Percentiles rank a stretch among this genome's conserved stretches.
Conservation (phyloP, 257 asterid genomes). For the Solanum habrochaites region DNA sequence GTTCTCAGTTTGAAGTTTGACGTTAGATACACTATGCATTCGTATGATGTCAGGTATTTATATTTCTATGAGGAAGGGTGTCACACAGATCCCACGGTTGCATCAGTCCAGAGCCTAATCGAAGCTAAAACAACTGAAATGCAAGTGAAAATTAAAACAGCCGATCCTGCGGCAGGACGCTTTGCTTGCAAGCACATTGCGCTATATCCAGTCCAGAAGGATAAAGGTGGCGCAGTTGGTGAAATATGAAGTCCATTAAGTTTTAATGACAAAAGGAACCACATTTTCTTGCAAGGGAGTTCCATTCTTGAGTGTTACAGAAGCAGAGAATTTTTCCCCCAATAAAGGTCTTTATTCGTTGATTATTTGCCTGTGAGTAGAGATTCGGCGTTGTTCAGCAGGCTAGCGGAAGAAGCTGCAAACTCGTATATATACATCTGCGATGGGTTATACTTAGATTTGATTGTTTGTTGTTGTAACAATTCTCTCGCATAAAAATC, state of each 20-base stretch:
- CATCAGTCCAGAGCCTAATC: slow-evolving; percentile 69
- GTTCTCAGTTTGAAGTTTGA: neutral
- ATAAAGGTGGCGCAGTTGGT: slow-evolving; percentile 91
- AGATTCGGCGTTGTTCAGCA: neutral
- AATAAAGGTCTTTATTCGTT: neutral
- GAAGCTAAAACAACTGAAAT: slow-evolving; percentile 71
- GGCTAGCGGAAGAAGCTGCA: neutral
- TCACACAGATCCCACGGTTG: slow-evolving; percentile 67
- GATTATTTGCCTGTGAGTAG: neutral
- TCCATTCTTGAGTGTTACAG: neutral
- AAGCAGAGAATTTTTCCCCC: neutral
- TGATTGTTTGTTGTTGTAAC: neutral
- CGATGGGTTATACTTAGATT: neutral
- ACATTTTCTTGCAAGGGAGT: neutral
- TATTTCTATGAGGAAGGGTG: slow-evolving; percentile 96
- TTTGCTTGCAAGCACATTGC: slow-evolving; percentile 75
- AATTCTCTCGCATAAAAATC: neutral
- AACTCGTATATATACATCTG: neutral
- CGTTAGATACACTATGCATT: neutral
- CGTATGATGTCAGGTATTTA: slow-evolving; percentile 54
- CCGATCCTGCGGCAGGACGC: slow-evolving; percentile 78
- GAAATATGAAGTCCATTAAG: slow-evolving; percentile 59
- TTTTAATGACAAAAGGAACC: slow-evolving; percentile 8
- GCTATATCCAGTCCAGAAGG: slow-evolving; percentile 90
- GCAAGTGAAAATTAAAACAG: slow-evolving; percentile 43